A percentile compares a stretch with the other conserved stretches of the same genome.
Conservation (phyloP, 2,329 filamentous ascomycete species). For the Epicoccum sorghinum region DNA sequence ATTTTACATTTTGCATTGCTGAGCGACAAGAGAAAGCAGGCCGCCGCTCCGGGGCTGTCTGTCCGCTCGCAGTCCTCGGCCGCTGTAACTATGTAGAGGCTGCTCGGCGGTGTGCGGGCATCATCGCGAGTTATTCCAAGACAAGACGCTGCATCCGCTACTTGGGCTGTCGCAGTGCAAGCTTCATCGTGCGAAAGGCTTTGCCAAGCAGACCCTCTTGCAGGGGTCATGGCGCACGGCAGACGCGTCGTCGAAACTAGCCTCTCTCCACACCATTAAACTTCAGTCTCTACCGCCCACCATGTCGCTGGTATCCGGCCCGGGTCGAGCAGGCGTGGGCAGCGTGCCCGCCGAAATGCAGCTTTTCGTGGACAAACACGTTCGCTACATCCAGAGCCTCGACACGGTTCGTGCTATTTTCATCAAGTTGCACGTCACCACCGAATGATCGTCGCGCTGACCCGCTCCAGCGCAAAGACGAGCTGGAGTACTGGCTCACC, state of each 20-base stretch:
- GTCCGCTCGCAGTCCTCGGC: no score
- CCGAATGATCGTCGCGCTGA: conserved; percentile 44
- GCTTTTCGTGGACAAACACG: conserved; percentile 70
- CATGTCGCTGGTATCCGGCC: conserved; percentile 68
- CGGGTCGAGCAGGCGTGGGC: conserved; percentile 56
- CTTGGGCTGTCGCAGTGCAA: conserved; percentile 17
- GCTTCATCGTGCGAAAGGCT: conserved; percentile 13
- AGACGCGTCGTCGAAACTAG: conserved; percentile 12
- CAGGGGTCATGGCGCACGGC: conserved; percentile 8
- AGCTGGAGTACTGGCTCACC: conserved; percentile 97
- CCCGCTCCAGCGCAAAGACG: conserved; percentile 75
- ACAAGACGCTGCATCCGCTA: conserved; percentile 16
- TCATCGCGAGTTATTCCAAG: conserved; percentile 1
- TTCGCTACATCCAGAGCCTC: conserved; percentile 90
- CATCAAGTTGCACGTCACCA: conserved; percentile 25
- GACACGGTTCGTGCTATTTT: conserved; percentile 69
- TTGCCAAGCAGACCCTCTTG: conserved; percentile 2
- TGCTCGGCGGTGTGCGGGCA: conserved; percentile 11
- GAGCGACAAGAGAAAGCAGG: background rate
- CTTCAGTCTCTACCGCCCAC: conserved; percentile 3
- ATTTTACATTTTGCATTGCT: no score
- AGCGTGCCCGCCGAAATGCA: conserved; percentile 55
- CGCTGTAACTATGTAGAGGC: background rate
- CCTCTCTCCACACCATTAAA: conserved; percentile 8
- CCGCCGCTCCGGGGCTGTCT: background rate